Conservation (phyloP, 768 basidiomycete genomes). For the Cyathus striatus region DNA sequence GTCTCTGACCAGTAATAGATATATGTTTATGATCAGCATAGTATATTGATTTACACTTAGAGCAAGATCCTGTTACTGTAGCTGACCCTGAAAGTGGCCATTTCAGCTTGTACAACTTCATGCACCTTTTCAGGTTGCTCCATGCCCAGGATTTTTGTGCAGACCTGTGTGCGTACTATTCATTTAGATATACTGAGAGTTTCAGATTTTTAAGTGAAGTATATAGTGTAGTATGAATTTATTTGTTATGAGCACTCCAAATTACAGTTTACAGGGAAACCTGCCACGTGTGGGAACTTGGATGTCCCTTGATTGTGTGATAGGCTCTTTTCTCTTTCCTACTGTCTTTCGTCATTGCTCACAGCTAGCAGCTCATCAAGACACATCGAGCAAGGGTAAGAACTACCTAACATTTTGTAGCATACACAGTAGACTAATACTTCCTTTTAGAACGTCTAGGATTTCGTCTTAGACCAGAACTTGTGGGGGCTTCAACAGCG, state of each 20-base stretch:
- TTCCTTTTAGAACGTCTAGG: not conserved
- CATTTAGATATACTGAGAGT: not conserved
- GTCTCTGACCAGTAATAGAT: too few species aligned
- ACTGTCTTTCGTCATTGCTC: not conserved
- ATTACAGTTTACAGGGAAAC: not conserved
- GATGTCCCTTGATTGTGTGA: not conserved
- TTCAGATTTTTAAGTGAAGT: not conserved
- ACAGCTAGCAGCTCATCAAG: not conserved
- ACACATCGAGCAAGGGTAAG: not conserved
- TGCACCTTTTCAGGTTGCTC: not conserved
- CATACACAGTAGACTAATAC: not conserved
- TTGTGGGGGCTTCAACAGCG: not conserved
- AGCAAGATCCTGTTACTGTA: too few species aligned
- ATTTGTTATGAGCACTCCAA: not conserved
- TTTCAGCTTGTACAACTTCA: not conserved
- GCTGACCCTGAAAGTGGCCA: not conserved
- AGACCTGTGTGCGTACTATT: not conserved
- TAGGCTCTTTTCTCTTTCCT: not conserved
- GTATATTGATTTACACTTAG: too few species aligned
- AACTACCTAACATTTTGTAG: not conserved
- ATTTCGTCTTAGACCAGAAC: not conserved
- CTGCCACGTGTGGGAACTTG: not conserved
- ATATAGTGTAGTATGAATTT: not conserved
- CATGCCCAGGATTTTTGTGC: not conserved
- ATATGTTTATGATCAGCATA: too few species aligned